Base-by-base conservation (phyloP, 2,329 filamentous ascomycete species). In the Cordyceps cateniannulata region DNA sequence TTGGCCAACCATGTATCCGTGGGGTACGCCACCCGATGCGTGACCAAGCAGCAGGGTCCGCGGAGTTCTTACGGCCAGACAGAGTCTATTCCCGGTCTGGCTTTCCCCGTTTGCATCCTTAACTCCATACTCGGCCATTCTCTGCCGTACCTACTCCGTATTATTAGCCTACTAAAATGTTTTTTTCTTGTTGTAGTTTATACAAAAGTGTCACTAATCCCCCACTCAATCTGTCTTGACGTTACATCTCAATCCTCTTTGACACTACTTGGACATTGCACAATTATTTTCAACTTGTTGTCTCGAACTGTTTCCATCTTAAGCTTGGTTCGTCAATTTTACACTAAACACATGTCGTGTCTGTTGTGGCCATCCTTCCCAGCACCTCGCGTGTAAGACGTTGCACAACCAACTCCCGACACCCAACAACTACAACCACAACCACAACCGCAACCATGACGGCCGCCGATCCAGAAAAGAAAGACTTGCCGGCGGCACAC, bases 401-500 rank as follows among this genome's bases (percentile, higher is more conserved):
- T 20, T 44, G 3, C 20, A 10, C 10, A 12, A 22, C 8, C 20
- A 20, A 10, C 14, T 9, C 47, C 14, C 24, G 3, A 6, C 5
- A 38, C 27, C 16, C 5, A n/a, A 52, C 24, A 35, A 4, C 16
- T 9, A n/a, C 5, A 25, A 25, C 20, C 25, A 40, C 18, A 4
- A 44, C 32, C 22, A n/a, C 5, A 25, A 25, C 20, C 25, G 27
- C 18, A 4, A 44, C 32, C 22, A 59, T 32, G 38, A 14, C 35
- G n/a, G 27, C 47, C 27, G 14, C 24, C 58, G 49, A 53, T 53
- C 49, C 29, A 25, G 57, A 53, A 60, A 53, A 47, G 57, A 4
- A 22, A 20, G 9, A 18, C 2, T 24, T 3, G 12, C 22, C 44
- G 16, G 20, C 9, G 22, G 18, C 9, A 7, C 8, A 22, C 25